phyloP scores from a whole-genome alignment of 148 eudicot species.

The Pharnaceum exiguum region DNA sequence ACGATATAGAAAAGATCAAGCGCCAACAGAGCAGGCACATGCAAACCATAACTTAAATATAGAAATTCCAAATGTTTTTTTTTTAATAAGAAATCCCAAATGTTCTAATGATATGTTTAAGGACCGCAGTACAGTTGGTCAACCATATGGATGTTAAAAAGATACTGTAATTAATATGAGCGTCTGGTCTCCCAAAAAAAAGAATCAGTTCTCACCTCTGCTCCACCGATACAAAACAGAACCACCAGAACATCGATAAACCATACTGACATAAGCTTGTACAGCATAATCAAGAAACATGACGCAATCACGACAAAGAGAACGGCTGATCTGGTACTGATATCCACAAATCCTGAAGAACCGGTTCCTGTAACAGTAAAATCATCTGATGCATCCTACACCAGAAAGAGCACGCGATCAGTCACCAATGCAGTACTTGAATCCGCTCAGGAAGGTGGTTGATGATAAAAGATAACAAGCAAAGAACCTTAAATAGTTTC shows the following conservation, averaged over 20 bases:
- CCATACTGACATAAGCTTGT: conserved; percentile 90
- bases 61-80: too few species aligned
- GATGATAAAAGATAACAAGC: background rate
- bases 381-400: conserved; percentile 83
- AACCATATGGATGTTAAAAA: too few species aligned
- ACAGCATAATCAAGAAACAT: conserved; percentile 86
- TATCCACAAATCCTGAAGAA: conserved; percentile 63
- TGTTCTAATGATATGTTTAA: too few species aligned
- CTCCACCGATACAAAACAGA: conserved; percentile 89
- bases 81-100: too few species aligned
- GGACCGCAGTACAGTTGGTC: too few species aligned
- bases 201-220: conserved; percentile 56
- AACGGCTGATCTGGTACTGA: conserved; percentile 80
- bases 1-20: too few species aligned
- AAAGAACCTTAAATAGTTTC: conserved; percentile 67
- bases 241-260: conserved; percentile 91
- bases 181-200: too few species aligned
- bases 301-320: conserved; percentile 86
- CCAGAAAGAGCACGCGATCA: background rate
- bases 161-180: too few species aligned
- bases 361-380: conserved; percentile 26
- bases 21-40: too few species aligned
- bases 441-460: background rate
- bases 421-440: background rate
- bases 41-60: too few species aligned